Conservation (phyloP, 345 rosid species). For the Eucalyptus erythrocorys region DNA sequence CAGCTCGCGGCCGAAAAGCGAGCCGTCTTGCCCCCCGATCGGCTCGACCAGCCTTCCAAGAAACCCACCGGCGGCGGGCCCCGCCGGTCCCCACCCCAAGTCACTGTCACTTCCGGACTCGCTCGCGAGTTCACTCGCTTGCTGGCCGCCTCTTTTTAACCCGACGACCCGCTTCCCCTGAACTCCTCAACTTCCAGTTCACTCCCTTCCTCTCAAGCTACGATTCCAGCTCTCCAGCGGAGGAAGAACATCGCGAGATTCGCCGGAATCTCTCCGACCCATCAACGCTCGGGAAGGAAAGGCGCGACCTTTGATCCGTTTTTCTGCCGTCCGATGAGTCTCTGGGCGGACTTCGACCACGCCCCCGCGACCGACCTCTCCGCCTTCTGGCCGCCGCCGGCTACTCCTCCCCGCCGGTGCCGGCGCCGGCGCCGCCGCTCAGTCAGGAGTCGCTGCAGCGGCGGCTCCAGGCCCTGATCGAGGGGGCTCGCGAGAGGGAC, state of each 20-base stretch:
- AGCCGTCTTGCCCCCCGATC: neutral
- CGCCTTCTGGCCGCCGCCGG: neutral
- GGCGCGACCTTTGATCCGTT: neutral
- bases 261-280: neutral
- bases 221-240: neutral
- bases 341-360: neutral
- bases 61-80: neutral
- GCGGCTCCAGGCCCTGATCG: conserved; percentile 65
- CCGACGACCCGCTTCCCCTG: neutral
- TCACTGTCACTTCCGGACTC: neutral
- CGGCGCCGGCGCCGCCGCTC: conserved; percentile 3
- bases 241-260: neutral
- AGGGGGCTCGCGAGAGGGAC: conserved; percentile 36
- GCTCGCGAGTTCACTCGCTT: neutral
- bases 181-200: neutral
- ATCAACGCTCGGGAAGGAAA: neutral
- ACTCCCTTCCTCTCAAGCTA: neutral
- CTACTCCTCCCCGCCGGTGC: neutral
- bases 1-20: neutral
- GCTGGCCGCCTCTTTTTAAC: neutral
- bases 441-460: conserved; percentile 72
- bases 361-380: neutral
- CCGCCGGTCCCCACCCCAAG: neutral
- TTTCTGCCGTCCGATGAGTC: neutral
- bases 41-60: neutral